Evolutionary conservation across 768 basidiomycete genomes (phyloP).

Genomic region (Lentinula detonsa): DNA sequence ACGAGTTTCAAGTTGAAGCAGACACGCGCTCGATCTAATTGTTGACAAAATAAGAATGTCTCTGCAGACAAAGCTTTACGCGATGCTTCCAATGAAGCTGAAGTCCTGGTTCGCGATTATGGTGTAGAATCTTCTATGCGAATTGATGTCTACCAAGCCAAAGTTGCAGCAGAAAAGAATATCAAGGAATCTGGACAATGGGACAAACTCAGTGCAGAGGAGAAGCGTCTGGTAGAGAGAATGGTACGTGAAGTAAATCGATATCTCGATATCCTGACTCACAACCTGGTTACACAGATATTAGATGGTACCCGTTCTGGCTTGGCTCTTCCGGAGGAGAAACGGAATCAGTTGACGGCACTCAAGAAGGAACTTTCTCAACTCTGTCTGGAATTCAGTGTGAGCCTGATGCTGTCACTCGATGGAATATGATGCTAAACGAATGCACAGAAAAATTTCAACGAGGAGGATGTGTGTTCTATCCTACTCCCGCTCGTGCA

Average conservation of each 20-base stretch:
- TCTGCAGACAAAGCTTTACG: constrained; percentile 69
- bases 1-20: neutral
- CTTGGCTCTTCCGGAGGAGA: constrained; percentile 60
- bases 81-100: constrained; percentile 73
- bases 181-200: constrained; percentile 55
- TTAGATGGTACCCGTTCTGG: constrained; percentile 79
- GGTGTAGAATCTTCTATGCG: constrained; percentile 77
- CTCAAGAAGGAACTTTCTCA: constrained; percentile 77
- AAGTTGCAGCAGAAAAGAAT: constrained; percentile 64
- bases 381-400: constrained; percentile 73
- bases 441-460: constrained; percentile 71
- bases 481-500: neutral
- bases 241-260: constrained; percentile 32
- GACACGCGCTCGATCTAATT: neutral
- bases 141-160: constrained; percentile 71
- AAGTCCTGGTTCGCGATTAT: constrained; percentile 65
- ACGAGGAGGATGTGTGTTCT: constrained; percentile 68
- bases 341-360: constrained; percentile 47
- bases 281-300: constrained; percentile 27
- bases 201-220: constrained; percentile 59
- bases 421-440: neutral
- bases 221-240: constrained; percentile 75
- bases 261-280: neutral
- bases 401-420: constrained; percentile 25
- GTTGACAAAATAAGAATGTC: constrained; percentile 39